Conservation (phyloP, 805 yeast species). For the Kazachstania kunashirensis region DNA sequence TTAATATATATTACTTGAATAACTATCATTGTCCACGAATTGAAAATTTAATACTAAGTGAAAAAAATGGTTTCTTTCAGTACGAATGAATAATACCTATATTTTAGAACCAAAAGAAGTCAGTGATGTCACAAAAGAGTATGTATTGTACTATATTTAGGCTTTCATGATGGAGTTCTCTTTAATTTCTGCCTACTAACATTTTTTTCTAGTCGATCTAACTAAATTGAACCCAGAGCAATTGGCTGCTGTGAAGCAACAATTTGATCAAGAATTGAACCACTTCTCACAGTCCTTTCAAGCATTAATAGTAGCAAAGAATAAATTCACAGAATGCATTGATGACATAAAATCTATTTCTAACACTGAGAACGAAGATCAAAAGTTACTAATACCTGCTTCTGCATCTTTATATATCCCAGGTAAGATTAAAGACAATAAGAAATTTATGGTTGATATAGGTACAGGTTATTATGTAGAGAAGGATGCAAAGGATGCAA, state of each 20-base stretch:
- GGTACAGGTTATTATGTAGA: constrained; percentile 96
- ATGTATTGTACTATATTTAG: neutral
- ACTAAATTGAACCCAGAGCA: constrained; percentile 73
- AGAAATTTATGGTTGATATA: constrained; percentile 77
- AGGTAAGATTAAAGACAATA: constrained; percentile 57
- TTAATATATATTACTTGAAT: too few species aligned
- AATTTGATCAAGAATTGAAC: constrained; percentile 74
- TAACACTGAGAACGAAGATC: constrained; percentile 33
- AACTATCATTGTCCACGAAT: too few species aligned
- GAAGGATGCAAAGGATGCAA: constrained; percentile 58
- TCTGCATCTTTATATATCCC: constrained; percentile 86
- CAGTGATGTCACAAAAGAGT: constrained; percentile 1
- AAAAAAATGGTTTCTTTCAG: too few species aligned
- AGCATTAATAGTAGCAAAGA: constrained; percentile 74
- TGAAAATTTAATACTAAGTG: too few species aligned
- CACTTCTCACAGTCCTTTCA: constrained; percentile 77
- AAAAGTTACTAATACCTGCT: constrained; percentile 69
- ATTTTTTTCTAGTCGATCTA: constrained; percentile 60
- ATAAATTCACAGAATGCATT: constrained; percentile 73
- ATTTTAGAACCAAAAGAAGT: too few species aligned
- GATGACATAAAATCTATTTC: constrained; percentile 53
- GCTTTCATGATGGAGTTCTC: too few species aligned
- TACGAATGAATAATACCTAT: too few species aligned
- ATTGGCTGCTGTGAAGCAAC: constrained; percentile 69
- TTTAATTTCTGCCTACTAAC: too few species aligned